Base-by-base conservation (phyloP, 495 filamentous ascomycete species). In the Ramalina peruviana region DNA sequence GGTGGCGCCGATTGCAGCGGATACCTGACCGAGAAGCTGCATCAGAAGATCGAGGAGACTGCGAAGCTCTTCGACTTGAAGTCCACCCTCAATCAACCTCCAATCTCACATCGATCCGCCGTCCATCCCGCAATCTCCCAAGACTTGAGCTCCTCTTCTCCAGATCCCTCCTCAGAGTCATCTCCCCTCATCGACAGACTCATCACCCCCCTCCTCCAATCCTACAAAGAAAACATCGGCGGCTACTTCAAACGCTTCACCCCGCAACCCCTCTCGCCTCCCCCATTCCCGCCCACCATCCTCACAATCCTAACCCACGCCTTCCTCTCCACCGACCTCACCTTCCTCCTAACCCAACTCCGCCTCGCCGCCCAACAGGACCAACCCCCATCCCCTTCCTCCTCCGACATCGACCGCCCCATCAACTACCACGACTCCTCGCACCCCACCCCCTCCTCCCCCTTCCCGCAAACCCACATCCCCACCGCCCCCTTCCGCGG, bases 221-320 rank as follows among this genome's bases (percentile, higher is more conserved):
- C 76, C 38, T 98, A 93, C 82, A 82, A 78, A 58, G 75, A 76
- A 43, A 80, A 85, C 2, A 83, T 97, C 12, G 92, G 93, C 26
- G 92, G 92, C 27, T 98, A 98, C 64, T 98, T 94, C 62, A 79
- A 80, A 38, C 75, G 92, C 40, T 97, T 97, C 67, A 77, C 78
- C 53, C 88, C 92, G 11, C 57, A 78, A 11, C 74, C 78, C 47
- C 84, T 87, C 60, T 58, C 64, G 62, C 53, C 30, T 55, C 43
- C 19, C 37, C 49, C 17, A 26, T 44, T 54, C 42, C 47, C 58
- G 48, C 40, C 60, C 20, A 56, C 54, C 26, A 71, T 83, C 54
- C 75, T 84, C 57, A 71, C 80, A 3, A 74, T 87, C 30, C 67
- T 97, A 40, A 82, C 81, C 48, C 95, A 95, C 66, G 87, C 92